These are phyloP conservation scores for Omphalotus olearius DNA, from an alignment of 1,284 basidiomycete species.

Conservation along the genomic window DNA sequence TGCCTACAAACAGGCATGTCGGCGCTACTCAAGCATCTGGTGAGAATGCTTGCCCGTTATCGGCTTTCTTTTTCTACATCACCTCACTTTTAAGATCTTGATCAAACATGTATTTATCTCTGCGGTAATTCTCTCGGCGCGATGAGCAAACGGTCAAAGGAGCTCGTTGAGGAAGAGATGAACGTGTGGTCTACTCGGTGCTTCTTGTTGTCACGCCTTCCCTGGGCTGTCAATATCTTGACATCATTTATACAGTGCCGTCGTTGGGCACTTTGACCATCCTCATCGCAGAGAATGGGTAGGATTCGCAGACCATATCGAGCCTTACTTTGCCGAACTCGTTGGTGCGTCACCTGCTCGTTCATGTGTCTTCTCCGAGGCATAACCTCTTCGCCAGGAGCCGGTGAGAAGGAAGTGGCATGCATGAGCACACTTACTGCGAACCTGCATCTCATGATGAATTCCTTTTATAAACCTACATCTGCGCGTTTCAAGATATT, in stretches of 20 bases:
- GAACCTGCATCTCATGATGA: slow-evolving; percentile 94
- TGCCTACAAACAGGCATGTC: slow-evolving; percentile 58
- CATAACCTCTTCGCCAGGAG: slow-evolving; percentile 47
- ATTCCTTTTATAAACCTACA: slow-evolving; percentile 91
- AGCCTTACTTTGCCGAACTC: slow-evolving; percentile 76
- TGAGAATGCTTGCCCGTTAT: too few species aligned
- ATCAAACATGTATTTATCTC: slow-evolving; percentile 74
- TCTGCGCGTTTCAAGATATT: slow-evolving; percentile 87
- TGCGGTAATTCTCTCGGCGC: slow-evolving; percentile 96
- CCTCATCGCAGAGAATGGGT: slow-evolving; percentile 84
- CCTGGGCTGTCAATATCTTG: slow-evolving; percentile 9
- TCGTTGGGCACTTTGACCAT: slow-evolving; percentile 91
- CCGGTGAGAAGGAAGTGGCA: slow-evolving; percentile 84
- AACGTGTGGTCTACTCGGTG: slow-evolving; percentile 84
- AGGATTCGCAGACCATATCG: slow-evolving; percentile 69
- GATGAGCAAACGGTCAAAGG: slow-evolving; percentile 69
- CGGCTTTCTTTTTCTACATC: slow-evolving; percentile 20
- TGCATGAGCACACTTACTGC: slow-evolving; percentile 93
- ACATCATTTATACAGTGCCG: slow-evolving; percentile 54
- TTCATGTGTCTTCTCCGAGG: background rate
- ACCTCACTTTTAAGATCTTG: slow-evolving; percentile 25
- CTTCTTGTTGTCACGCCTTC: slow-evolving; percentile 11
- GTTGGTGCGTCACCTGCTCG: slow-evolving; percentile 54
- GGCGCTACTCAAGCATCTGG: slow-evolving; percentile 42
- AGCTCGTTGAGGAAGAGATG: slow-evolving; percentile 81